Evolutionary conservation across 257 asterid genomes (phyloP), one percentile per base, ranked within the genome.

Genomic region (Verbena officinalis): DNA sequence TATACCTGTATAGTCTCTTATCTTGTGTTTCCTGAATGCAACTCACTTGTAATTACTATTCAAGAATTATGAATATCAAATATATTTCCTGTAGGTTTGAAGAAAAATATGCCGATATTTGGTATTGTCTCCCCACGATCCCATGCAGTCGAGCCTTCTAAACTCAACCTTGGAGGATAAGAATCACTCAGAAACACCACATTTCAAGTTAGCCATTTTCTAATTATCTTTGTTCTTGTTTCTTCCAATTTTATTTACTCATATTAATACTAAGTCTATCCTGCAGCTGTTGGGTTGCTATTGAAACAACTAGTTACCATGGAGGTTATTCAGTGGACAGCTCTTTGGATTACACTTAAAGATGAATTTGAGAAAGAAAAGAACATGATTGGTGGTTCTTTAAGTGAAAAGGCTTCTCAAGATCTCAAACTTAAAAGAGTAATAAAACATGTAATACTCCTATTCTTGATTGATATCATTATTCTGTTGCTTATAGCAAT

Each of bases 131-230:
- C 98, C 98, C 60, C 87, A 90, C 62, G 98, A 87, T 75, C 83
- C 98, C 19, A 85, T 90, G 98, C 98, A 90, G 74, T 87, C 98
- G 38, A 93, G 97, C 84, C 98, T 93, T 75, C 97, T 87, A 46
- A 87, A 90, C 73, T 76, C 95, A 48, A 93, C 98, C 62, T 70
- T 90, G 77, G 98, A 89, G 87, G 97, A 93, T 71, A 93, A 86
- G 80, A 93, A 93, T 64, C 91, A 90, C 55, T 85, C 90, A 19
- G 98, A 93, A 78, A 85, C 90, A 71, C 89, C 98, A 68, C 88
- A 93, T 66, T 90, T 93, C 72, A 90, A 78, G 98, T 87, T 63
- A 42, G 75, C 34, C 14, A 55, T 23, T 16, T 23, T n/a, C 2
- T n/a, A 17, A 51, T 34, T 27, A 12, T 49, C 52, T 45, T 69